Evolutionary conservation across 495 filamentous ascomycete species (phyloP).

Genomic region (Penicillium atrosanguineum): DNA sequence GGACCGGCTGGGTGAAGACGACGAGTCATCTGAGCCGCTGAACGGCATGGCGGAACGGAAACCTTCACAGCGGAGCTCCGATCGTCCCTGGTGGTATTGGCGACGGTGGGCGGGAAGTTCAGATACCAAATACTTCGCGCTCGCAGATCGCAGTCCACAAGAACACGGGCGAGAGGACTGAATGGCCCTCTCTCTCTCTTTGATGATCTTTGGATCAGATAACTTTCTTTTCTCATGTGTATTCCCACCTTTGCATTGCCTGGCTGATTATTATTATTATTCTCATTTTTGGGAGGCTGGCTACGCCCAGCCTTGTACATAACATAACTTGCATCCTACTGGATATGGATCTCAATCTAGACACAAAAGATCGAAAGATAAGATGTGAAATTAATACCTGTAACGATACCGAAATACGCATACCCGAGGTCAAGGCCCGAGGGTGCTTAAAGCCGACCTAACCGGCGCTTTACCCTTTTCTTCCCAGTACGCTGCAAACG

Average conservation of each 20-base stretch:
- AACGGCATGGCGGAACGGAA: conserved; percentile 22
- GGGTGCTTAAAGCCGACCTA: neutral
- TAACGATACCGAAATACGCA: neutral
- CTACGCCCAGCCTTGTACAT: neutral
- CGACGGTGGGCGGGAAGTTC: conserved; percentile 25
- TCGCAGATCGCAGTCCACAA: conserved; percentile 24
- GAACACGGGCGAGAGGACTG: conserved; percentile 10
- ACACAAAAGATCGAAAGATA: neutral
- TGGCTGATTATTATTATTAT: neutral
- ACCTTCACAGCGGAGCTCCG: neutral
- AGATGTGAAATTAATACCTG: too few relatives aligned
- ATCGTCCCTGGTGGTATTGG: conserved; percentile 39
- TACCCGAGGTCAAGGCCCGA: neutral
- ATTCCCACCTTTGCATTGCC: conserved; percentile 3
- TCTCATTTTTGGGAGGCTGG: neutral
- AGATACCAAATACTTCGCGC: conserved; percentile 31
- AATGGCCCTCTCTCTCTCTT: conserved; percentile 12
- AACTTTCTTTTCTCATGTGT: neutral
- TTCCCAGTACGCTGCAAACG: neutral
- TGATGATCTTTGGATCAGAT: neutral
- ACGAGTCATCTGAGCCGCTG: conserved; percentile 23
- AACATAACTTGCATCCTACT: neutral
- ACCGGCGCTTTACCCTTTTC: neutral
- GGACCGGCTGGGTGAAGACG: conserved; percentile 10
- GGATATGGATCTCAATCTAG: neutral